Evolutionary conservation across 192 early-diverging fungal genomes (phyloP).

Genomic region (Jimgerdemannia flammicorona): DNA sequence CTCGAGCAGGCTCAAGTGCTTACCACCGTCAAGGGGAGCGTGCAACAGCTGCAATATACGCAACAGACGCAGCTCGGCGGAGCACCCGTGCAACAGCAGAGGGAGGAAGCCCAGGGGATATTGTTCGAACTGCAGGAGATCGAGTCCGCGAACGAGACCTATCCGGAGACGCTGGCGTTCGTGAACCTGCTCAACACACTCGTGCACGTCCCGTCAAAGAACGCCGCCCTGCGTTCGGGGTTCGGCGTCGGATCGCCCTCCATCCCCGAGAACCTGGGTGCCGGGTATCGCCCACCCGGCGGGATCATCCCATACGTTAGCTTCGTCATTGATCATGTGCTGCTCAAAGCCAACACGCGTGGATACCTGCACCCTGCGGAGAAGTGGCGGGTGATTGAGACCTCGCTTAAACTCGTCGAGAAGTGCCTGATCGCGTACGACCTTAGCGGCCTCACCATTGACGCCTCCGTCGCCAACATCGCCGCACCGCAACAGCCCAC

Average conservation of each 20-base stretch:
- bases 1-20: conserved; percentile 56
- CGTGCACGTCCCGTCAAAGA: conserved; percentile 53
- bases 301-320: conserved; percentile 66
- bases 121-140: conserved; percentile 81
- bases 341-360: conserved; percentile 71
- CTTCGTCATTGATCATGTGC: conserved; percentile 84
- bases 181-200: conserved; percentile 67
- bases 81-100: not conserved
- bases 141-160: conserved; percentile 71
- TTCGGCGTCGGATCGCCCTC: conserved; percentile 31
- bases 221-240: conserved; percentile 32
- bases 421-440: conserved; percentile 77
- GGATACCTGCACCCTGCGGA: conserved; percentile 63
- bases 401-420: conserved; percentile 76
- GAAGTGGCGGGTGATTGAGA: conserved; percentile 71
- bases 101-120: conserved; percentile 41
- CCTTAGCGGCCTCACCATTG: conserved; percentile 40
- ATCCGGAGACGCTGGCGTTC: conserved; percentile 86
- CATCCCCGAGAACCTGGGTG: conserved; percentile 63
- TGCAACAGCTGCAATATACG: not conserved
- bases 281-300: conserved; percentile 64
- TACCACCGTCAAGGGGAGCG: conserved; percentile 33
- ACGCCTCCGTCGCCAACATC: conserved; percentile 6
- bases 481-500: not conserved
- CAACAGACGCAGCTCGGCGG: not conserved